Conservation (phyloP, 1,284 basidiomycete genomes). For the Moesziomyces sp. region DNA sequence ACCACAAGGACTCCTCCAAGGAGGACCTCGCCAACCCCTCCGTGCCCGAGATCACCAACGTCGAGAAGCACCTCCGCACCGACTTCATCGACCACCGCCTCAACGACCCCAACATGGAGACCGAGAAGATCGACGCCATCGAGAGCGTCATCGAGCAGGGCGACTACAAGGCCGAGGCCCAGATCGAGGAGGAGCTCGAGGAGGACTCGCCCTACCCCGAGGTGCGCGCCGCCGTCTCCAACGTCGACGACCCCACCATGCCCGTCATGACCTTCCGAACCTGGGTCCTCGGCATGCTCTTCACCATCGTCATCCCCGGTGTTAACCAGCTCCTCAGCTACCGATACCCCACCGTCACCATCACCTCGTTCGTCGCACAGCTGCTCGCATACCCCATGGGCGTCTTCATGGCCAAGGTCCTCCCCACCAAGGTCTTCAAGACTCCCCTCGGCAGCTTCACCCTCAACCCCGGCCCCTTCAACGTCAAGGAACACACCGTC, state of each 20-base stretch:
- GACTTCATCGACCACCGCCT: constrained; percentile 50
- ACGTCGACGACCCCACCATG: constrained; percentile 63
- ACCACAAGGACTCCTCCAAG: constrained; percentile 35
- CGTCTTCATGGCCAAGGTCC: constrained; percentile 38
- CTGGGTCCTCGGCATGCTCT: constrained; percentile 59
- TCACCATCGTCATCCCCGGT: constrained; percentile 59
- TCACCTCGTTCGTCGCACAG: constrained; percentile 56
- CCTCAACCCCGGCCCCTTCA: constrained; percentile 64
- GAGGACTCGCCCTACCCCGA: constrained; percentile 65
- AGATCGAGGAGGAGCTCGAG: constrained; percentile 50
- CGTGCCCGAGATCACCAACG: constrained; percentile 33
- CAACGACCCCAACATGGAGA: constrained; percentile 56
- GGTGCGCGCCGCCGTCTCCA: constrained; percentile 62
- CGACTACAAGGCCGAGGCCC: constrained; percentile 53
- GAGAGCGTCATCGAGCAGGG: constrained; percentile 53
- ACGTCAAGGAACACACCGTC: constrained; percentile 63
- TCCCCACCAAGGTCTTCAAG: constrained; percentile 51
- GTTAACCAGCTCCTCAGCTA: constrained; percentile 61
- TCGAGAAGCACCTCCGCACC: constrained; percentile 41
- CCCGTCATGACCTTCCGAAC: constrained; percentile 64
- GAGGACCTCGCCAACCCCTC: constrained; percentile 21
- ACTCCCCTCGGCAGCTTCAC: constrained; percentile 50
- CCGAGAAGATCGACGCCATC: constrained; percentile 41
- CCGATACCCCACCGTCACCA: constrained; percentile 58
- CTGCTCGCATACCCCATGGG: constrained; percentile 59